Evolutionary conservation across 495 filamentous ascomycete genomes (phyloP), one percentile per base, ranked within the genome.

Genomic region (Neurospora sp.): DNA sequence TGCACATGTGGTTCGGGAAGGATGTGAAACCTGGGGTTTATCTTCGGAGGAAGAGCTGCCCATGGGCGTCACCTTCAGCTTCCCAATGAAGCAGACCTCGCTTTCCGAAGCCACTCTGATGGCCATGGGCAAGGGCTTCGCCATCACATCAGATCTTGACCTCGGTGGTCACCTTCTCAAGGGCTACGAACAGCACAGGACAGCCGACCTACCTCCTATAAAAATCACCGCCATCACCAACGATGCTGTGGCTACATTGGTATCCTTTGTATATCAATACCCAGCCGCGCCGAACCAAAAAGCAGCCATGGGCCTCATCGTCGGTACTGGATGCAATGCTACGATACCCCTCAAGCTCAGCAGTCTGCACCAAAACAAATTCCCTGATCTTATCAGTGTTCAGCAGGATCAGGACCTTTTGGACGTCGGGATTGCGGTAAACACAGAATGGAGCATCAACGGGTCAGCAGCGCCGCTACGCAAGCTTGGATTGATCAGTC

Each of bases 121-220:
- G 91, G 87, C 91, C 7, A 94, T 94, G 92, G 93, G 93, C 39
- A 95, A 96, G 82, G 93, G 93, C 31, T 96, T 95, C 75, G 89
- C 91, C 39, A 92, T 95, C 62, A 90, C 88, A 0, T 89, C 89
- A 3, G 87, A 91, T 48, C 84, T 93, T 35, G 89, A 95, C 75
- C 88, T 96, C 16, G 90, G 88, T 11, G 86, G 88, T 20, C 90
- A 92, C 73, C 84, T 96, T 14, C 78, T 89, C 2, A 81, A 84
- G 48, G 93, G 92, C 1, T 95, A 95, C 77, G 88, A 90, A 71
- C 83, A 85, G 59, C 80, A 80, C 23, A 79, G 77, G 72, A 76
- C 75, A 8, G 82, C 83, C 41, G 82, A 85, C 27, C 81, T 94
- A 9, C 93, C 93, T 6, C 85, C 84, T 27, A 84, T 95, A 73